These are phyloP conservation scores for Osmanthus fragrans DNA, from an alignment of 257 asterid species.

Conservation along the genomic window DNA sequence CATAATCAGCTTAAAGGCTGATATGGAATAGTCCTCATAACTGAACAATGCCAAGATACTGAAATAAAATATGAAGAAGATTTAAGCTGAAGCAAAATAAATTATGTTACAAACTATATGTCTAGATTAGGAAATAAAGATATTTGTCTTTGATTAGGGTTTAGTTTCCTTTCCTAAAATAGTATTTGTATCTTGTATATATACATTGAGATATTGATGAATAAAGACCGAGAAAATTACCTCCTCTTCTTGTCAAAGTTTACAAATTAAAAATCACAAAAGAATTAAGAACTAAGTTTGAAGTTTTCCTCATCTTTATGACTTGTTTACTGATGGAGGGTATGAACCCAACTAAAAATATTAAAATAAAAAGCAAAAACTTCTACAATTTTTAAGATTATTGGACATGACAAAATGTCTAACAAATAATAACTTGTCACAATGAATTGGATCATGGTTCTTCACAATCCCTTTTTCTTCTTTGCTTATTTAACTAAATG, in stretches of 20 bases:
- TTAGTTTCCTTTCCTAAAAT: no score
- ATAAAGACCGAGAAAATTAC: no score
- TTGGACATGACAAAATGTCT: background rate
- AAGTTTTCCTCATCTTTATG: background rate
- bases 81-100: slow-evolving; percentile 1
- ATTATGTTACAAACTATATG: no score
- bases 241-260: no score
- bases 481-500: background rate
- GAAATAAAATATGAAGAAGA: slow-evolving; percentile 9
- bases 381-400: background rate
- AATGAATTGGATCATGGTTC: background rate
- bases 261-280: background rate
- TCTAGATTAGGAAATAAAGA: no score
- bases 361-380: background rate
- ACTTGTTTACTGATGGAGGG: background rate
- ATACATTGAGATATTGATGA: no score
- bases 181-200: no score
- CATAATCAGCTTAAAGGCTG: slow-evolving; percentile 10
- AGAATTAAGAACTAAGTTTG: background rate
- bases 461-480: background rate
- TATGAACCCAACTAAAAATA: background rate
- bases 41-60: slow-evolving; percentile 3
- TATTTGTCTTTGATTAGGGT: no score
- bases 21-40: slow-evolving; percentile 11
- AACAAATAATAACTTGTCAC: background rate